Evolutionary conservation across 164 flowering plant genomes (phyloP), one percentile per base, ranked within the genome.

Genomic region (Dillenia turbinata): DNA sequence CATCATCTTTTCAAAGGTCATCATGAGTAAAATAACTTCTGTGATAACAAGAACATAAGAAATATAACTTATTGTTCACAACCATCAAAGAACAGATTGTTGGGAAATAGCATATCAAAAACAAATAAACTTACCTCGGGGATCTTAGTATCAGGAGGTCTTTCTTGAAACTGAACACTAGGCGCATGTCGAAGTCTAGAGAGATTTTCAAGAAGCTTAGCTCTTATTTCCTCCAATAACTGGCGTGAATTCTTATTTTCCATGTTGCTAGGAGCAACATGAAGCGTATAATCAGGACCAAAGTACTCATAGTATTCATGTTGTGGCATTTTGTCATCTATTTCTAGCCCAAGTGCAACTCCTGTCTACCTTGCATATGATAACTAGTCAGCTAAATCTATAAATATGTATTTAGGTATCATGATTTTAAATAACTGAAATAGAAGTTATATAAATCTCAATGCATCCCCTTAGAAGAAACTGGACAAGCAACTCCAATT

Each of bases 201-300:
- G 9, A 89, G 82, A 70, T 85, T 66, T 0, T 89, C 87, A 74
- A 89, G 92, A 64, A 85, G 83, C 70, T 83, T 81, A 49, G 66
- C 40, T 63, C 79, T 81, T 54, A 87, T 87, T 2, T 82, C 86
- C 8, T 89, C 96, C 72, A 87, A 64, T 54, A 77, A 54, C 44
- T 71, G 82, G 24, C 79, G 81, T 1, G 96, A 78, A 59, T 89
- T 89, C 69, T 89, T 89, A 54, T 89, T 87, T 71, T 89, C 96
- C 96, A 89, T 89, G 69, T 89, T 89, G 79, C 96, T 89, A 40
- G 96, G 92, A 57, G 90, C 90, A 72, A 89, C 92, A 73, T 87
- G 89, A 67, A 89, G 87, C 48, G 88, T 77, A 67, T 86, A 88
- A 62, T 87, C 92, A 54, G 96, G 96, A 65, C 96, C 92, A 75